Evolutionary conservation across 2,329 filamentous ascomycete species (phyloP).

Genomic region (Fusarium lateritium): DNA sequence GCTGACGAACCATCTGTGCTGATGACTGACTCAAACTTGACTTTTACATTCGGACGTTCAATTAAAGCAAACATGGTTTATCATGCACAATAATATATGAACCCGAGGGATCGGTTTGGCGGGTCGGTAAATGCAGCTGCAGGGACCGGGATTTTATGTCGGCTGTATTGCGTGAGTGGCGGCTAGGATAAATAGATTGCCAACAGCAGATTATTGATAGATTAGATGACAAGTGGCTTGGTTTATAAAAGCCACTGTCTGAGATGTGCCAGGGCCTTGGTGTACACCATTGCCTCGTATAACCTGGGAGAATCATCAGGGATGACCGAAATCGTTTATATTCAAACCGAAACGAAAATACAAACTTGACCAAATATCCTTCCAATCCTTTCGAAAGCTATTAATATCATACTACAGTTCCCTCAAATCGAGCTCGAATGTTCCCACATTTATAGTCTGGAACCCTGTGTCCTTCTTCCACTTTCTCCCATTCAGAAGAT

Average conservation of each 20-base stretch:
- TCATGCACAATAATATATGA: neutral
- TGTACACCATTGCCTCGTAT: no score
- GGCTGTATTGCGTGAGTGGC: constrained; percentile 4
- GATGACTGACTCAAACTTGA: neutral
- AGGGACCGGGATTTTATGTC: constrained; percentile 18
- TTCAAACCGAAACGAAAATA: no score
- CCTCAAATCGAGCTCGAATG: neutral
- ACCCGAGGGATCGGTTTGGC: constrained; percentile 6
- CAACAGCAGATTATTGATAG: neutral
- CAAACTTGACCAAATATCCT: no score
- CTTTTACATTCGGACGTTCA: neutral
- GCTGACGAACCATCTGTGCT: neutral
- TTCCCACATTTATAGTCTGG: neutral
- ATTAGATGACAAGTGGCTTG: neutral
- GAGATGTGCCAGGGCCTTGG: neutral
- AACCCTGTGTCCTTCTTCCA: no score
- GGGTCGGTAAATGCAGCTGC: constrained; percentile 8
- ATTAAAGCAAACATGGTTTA: neutral
- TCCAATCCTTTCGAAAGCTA: no score
- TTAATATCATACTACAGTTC: neutral
- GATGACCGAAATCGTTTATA: no score
- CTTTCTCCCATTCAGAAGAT: no score
- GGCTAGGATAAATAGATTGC: constrained; percentile 12
- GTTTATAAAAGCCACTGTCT: neutral
- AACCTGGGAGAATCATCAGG: no score